Conservation (phyloP, 768 basidiomycete species). For the Epithele typhae region DNA sequence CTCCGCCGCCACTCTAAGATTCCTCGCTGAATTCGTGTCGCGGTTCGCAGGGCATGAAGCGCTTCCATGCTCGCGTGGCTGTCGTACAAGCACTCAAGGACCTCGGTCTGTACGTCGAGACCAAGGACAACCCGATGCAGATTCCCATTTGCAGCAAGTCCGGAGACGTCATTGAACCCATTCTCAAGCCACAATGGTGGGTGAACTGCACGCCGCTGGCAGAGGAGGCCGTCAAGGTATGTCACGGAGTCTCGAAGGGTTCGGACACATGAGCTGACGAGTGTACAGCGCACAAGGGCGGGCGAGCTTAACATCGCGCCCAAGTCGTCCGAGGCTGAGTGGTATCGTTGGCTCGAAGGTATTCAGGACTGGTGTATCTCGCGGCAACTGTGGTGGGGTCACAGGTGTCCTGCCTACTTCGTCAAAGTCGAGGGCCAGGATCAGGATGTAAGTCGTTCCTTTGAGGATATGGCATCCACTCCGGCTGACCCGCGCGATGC, state of each 20-base stretch:
- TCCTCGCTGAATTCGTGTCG: too few species aligned
- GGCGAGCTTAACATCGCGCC: constrained; percentile 85
- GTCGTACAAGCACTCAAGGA: constrained; percentile 84
- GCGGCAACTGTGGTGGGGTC: constrained; percentile 99
- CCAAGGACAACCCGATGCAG: constrained; percentile 96
- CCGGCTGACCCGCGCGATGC: too few species aligned
- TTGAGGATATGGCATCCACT: too few species aligned
- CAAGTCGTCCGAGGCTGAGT: constrained; percentile 85
- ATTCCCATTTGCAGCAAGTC: constrained; percentile 98
- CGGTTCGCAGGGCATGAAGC: too few species aligned
- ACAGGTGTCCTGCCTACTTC: constrained; percentile 92
- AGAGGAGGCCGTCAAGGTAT: constrained; percentile 84
- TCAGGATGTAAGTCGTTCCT: constrained; percentile 57
- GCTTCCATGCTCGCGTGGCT: constrained; percentile 87
- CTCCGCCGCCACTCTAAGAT: too few species aligned
- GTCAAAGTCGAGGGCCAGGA: constrained; percentile 76
- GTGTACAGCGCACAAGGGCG: constrained; percentile 72
- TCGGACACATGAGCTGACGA: constrained; percentile 1
- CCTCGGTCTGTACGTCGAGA: constrained; percentile 80
- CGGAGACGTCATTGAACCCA: constrained; percentile 91
- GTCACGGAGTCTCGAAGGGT: too few species aligned
- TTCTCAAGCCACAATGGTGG: constrained; percentile 99
- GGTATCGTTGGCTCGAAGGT: constrained; percentile 93
- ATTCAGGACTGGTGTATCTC: constrained; percentile 99
- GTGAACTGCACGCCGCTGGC: constrained; percentile 89